Percentiles rank a stretch among this genome's conserved stretches.
Conservation (phyloP, 257 asterid species). For the Misopates orontium region DNA sequence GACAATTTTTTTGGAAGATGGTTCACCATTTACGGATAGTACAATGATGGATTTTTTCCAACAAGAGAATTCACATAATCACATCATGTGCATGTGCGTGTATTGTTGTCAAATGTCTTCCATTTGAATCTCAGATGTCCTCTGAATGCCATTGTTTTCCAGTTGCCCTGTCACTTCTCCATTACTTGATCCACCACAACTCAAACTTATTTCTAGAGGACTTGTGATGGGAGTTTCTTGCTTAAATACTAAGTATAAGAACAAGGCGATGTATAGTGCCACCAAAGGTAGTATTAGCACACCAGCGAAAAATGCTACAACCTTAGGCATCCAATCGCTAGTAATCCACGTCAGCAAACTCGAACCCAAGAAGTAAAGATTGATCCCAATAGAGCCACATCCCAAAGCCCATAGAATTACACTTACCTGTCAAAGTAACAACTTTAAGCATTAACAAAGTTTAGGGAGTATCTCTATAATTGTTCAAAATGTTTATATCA, state of each 20-base stretch:
- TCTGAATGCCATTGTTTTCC: not conserved
- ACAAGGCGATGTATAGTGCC: conserved; percentile 7
- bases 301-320: conserved; percentile 18
- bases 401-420: conserved; percentile 22
- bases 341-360: conserved; percentile 31
- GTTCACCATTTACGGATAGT: too few relatives aligned
- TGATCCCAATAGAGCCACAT: conserved; percentile 17
- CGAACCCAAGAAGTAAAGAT: conserved; percentile 31
- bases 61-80: too few relatives aligned
- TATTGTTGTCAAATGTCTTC: conserved; percentile 9
- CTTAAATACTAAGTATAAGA: conserved; percentile 15
- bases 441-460: too few relatives aligned
- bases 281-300: not conserved
- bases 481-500: too few relatives aligned
- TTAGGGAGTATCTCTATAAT: too few relatives aligned
- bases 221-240: not conserved
- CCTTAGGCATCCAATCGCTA: conserved; percentile 25
- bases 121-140: not conserved
- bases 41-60: not conserved
- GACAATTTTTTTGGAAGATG: too few relatives aligned
- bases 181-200: not conserved
- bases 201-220: not conserved
- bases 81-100: too few relatives aligned
- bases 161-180: too few relatives aligned
- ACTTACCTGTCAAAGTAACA: conserved; percentile 17